Evolutionary conservation across 805 yeast genomes (phyloP), one percentile per base, ranked within the genome.

Genomic region (Teunomyces cretensis): DNA sequence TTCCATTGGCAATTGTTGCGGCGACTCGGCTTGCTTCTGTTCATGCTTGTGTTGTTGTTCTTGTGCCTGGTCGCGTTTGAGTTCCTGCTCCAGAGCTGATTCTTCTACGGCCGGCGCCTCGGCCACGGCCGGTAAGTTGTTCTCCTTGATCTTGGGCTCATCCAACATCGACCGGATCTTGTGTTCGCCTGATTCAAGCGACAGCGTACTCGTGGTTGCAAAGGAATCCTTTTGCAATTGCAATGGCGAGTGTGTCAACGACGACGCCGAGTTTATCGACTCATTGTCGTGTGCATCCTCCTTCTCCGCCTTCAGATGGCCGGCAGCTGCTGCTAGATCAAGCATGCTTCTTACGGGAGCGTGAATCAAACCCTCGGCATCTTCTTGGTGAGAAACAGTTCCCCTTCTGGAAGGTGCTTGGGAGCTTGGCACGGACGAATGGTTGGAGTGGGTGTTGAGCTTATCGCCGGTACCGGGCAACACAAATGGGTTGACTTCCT

Each of bases 331-430:
- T 3, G 49, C 54, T 43, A 69, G 52, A 48, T 70, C 75, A 43
- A 72, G 60, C 76, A 72, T 72, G 43, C 74, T 67, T 44, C 67
- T 54, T 17, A 67, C 41, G 2, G 72, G 69, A 1, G 66, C 56
- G 3, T 30, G 32, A 46, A 56, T 63, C n/a, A 49, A 12, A 6
- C 49, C 57, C 4, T 48, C 53, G 2, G 51, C n/a, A 9, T 52
- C 56, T 6, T 45, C 52, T 2, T 27, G 26, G 22, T 36, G 6
- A 42, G 48, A 6, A 44, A 46, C 27, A 55, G 31, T 5, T 22
- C 61, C 67, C 39, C 60, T 64, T 38, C 75, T 53, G 3, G 70
- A 59, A 4, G 71, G 67, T 4, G 59, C 61, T 39, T 57, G 50
- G 0, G 72, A 64, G 32, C 51, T 60, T 2, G 47, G 51, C 8